Conservation (phyloP, 345 rosid genomes). For the Dipteronia dyeriana region DNA sequence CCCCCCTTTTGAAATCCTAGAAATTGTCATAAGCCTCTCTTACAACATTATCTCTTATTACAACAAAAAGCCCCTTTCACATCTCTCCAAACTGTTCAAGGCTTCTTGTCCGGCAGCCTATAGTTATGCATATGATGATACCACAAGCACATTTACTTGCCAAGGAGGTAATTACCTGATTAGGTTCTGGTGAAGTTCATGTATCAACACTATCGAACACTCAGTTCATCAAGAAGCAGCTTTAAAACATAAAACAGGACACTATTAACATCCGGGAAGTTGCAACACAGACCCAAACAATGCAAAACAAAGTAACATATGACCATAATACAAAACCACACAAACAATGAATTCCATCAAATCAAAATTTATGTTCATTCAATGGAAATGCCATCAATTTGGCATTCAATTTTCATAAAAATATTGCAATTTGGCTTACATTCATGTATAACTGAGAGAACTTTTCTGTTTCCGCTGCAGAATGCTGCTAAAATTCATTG, state of each 20-base stretch:
- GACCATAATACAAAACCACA: neutral
- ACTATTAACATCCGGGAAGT: neutral
- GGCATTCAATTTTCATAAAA: neutral
- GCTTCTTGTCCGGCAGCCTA: conserved; percentile 46
- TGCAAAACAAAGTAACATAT: neutral
- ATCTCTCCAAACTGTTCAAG: conserved; percentile 47
- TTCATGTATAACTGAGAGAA: neutral
- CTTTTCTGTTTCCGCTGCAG: neutral
- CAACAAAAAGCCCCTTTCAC: conserved; percentile 2
- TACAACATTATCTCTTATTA: too few relatives aligned
- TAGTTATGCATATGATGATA: conserved; percentile 56
- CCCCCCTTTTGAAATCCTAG: too few relatives aligned
- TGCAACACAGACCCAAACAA: neutral
- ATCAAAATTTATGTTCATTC: conserved; percentile 1
- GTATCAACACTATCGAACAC: neutral
- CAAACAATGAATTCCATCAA: conserved; percentile 3
- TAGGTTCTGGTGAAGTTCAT: conserved; percentile 33
- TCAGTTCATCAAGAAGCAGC: neutral
- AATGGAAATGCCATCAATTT: conserved; percentile 4
- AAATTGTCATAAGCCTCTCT: too few relatives aligned
- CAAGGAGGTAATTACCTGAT: conserved; percentile 37
- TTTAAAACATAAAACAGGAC: neutral
- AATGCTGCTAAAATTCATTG: neutral
- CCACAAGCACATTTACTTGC: conserved; percentile 44
- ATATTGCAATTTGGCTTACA: neutral